Evolutionary conservation across 2,329 filamentous ascomycete species (phyloP).

Genomic region (Apiospora marii): DNA sequence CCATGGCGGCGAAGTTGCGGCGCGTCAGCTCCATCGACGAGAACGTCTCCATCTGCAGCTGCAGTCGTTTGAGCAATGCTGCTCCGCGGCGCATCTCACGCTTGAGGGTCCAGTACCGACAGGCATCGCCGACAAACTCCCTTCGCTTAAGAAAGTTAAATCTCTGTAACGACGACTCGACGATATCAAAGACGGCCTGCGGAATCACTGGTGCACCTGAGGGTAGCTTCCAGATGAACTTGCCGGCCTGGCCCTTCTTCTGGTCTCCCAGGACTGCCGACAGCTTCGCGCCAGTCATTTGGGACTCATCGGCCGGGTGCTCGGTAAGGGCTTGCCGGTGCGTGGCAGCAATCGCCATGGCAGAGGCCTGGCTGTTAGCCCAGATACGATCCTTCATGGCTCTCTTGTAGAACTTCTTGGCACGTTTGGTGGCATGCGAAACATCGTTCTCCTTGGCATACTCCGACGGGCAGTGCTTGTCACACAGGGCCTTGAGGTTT

Average conservation of each 20-base stretch:
- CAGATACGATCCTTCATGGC: constrained; percentile 90
- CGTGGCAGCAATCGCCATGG: constrained; percentile 79
- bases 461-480: constrained; percentile 90
- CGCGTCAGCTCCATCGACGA: constrained; percentile 97
- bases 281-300: constrained; percentile 84
- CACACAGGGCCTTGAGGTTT: constrained; percentile 92
- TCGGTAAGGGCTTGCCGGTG: constrained; percentile 70
- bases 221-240: constrained; percentile 87
- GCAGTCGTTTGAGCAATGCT: constrained; percentile 88
- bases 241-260: constrained; percentile 73
- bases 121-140: constrained; percentile 91
- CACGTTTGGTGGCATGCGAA: constrained; percentile 78
- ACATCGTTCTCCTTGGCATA: constrained; percentile 89
- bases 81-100: constrained; percentile 91
- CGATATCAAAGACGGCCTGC: constrained; percentile 83
- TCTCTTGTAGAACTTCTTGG: constrained; percentile 87
- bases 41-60: constrained; percentile 95
- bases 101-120: constrained; percentile 98
- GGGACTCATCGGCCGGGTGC: constrained; percentile 80
- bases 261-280: constrained; percentile 77
- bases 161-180: constrained; percentile 82
- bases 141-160: constrained; percentile 86
- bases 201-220: constrained; percentile 96
- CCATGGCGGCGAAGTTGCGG: constrained; percentile 95
- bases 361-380: constrained; percentile 88